phyloP scores from a whole-genome alignment of 106 monocot species.

The Dendrobium chrysotoxum region DNA sequence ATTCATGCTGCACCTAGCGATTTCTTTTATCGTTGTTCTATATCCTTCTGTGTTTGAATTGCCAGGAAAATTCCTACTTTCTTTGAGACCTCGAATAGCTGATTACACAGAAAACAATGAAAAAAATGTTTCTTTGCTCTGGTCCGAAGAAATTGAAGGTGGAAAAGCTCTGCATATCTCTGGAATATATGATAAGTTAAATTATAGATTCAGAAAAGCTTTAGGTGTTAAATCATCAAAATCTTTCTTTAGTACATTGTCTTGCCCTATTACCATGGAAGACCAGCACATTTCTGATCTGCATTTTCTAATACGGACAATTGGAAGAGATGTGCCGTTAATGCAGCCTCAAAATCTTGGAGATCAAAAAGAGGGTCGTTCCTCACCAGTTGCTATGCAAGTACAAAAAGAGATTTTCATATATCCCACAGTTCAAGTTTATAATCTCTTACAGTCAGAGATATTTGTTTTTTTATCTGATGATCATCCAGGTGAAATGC shows the following conservation, averaged over 20 bases:
- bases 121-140: conserved; percentile 29
- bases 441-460: conserved; percentile 65
- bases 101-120: conserved; percentile 19
- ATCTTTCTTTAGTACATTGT: conserved; percentile 55
- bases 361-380: conserved; percentile 11
- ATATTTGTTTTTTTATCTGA: conserved; percentile 57
- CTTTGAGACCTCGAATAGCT: conserved; percentile 54
- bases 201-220: conserved; percentile 56
- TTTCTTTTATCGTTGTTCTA: neutral
- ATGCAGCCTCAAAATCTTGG: conserved; percentile 23
- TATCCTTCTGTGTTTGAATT: conserved; percentile 1
- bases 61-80: conserved; percentile 82
- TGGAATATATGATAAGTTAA: conserved; percentile 73
- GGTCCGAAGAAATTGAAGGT: conserved; percentile 76
- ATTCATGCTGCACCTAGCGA: neutral
- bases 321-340: conserved; percentile 75
- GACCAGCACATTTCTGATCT: conserved; percentile 36
- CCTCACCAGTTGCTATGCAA: conserved; percentile 51
- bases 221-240: conserved; percentile 56
- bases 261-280: conserved; percentile 45
- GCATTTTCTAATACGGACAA: conserved; percentile 60
- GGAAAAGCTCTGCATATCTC: conserved; percentile 62
- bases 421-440: conserved; percentile 67
- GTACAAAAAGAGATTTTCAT: conserved; percentile 79
- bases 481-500: conserved; percentile 48